Evolutionary conservation across 768 basidiomycete species (phyloP), one percentile per base, ranked within the genome.

Genomic region (Hericium rajendrae): DNA sequence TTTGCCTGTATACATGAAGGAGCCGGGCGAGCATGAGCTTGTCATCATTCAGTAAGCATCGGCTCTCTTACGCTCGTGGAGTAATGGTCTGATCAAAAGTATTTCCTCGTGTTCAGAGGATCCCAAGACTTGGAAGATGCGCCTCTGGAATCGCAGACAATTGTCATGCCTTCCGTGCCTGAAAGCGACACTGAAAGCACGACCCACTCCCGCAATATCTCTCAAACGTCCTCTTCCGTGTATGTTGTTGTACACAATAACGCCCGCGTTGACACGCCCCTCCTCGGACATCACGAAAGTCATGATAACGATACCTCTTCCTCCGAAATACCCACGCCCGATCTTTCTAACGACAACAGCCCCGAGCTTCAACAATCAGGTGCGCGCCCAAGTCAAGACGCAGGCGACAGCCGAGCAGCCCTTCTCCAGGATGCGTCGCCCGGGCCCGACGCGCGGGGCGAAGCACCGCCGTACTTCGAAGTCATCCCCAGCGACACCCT

Each of bases 1-100:
- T 5, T 68, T 92, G 32, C 90, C 90, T 5, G 80, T 77, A 28
- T 92, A 92, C 63, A 87, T 81, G 73, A 90, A 90, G 70, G 89
- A 92, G 59, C 88, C 90, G 0, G 89, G 88, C 15, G 90, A 90
- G 51, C 76, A 84, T 40, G 90, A 92, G 67, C 75, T 92, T 28
- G 90, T 92, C 5, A 81, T 92, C 53, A 74, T 70, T 48, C 68
- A 77, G 78, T 80, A 58, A 60, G 74, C 55, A 20, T 38, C 24
- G 18, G 2, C 16, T 13, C 51, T 38, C 49, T 9, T 22, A 8
- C 26, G 32, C 32, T 32, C 5, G 9, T 32, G 32, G 32, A 6
- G 32, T 3, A 24, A 24, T 15, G 9, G 43, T 26, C 26, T 26
- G 28, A 20, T 26, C 13, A 1, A 37, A 54, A 58, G 16, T n/a